phyloP scores from a whole-genome alignment of 139 green algal genomes.

The Chlorella sp. region DNA sequence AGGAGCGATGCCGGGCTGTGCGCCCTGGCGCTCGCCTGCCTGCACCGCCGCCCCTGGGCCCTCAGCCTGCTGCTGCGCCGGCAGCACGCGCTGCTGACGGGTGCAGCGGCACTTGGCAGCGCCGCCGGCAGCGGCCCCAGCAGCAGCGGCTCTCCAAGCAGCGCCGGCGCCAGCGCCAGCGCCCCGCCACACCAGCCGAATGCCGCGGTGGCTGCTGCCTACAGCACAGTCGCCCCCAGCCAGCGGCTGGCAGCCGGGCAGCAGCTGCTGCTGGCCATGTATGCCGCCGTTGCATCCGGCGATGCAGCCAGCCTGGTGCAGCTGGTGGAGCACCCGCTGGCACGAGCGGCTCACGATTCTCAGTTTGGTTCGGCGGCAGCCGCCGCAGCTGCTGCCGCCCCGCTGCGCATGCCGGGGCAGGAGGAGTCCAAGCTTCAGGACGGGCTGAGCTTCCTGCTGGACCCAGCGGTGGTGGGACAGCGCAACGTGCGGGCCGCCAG shows the following conservation, averaged over 20 bases:
- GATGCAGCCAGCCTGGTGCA: background rate
- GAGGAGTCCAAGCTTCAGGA: slow-evolving; percentile 1
- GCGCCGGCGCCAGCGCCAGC: background rate
- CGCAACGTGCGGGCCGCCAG: background rate
- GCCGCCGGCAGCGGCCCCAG: background rate
- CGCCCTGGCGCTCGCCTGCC: slow-evolving; percentile 4
- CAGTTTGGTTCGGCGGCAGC: slow-evolving; percentile 2
- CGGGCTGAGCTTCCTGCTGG: slow-evolving; percentile 17
- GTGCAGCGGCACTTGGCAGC: background rate
- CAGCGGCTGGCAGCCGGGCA: background rate
- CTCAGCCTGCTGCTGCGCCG: background rate
- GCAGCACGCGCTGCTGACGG: background rate
- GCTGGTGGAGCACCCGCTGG: background rate
- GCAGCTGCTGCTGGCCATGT: background rate
- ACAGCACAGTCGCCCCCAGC: too few relatives aligned
- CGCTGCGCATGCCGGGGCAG: background rate
- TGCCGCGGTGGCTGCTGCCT: background rate
- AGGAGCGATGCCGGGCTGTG: background rate
- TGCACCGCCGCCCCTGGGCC: background rate
- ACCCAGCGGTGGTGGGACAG: background rate
- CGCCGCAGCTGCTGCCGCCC: background rate
- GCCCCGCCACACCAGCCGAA: too few relatives aligned
- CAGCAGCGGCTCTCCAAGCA: background rate
- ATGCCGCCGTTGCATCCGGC: slow-evolving; percentile 10
- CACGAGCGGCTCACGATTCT: background rate